These are phyloP conservation scores for Cryptococcus neoformans DNA, from an alignment of 1,284 basidiomycete species.

Conservation along the genomic window DNA sequence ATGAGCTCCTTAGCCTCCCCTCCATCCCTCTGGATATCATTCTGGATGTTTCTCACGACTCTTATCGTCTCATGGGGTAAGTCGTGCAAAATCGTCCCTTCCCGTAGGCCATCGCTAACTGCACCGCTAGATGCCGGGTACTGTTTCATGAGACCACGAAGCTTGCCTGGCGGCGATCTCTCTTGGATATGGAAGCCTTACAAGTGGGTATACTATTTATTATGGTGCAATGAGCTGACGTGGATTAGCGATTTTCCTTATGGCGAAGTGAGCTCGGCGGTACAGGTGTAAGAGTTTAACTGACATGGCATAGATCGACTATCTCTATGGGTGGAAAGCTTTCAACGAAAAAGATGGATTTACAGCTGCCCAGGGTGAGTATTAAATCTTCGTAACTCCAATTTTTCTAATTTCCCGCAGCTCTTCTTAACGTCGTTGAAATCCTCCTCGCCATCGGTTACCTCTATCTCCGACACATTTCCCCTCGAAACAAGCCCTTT, in stretches of 20 bases:
- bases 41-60: slow-evolving; percentile 65
- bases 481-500: slow-evolving; percentile 47
- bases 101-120: not conserved
- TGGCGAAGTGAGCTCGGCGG: slow-evolving; percentile 7
- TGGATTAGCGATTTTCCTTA: slow-evolving; percentile 29
- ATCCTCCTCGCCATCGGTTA: slow-evolving; percentile 70
- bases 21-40: slow-evolving; percentile 60
- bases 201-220: slow-evolving; percentile 40
- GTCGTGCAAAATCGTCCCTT: not conserved
- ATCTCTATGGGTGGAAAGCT: slow-evolving; percentile 67
- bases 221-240: slow-evolving; percentile 5
- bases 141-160: slow-evolving; percentile 65
- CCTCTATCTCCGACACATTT: slow-evolving; percentile 67
- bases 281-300: not conserved
- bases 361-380: slow-evolving; percentile 77
- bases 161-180: slow-evolving; percentile 73
- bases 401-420: slow-evolving; percentile 47
- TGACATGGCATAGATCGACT: slow-evolving; percentile 60
- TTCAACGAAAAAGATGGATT: slow-evolving; percentile 69
- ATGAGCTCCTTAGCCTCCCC: not conserved
- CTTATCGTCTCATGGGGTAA: slow-evolving; percentile 51
- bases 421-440: slow-evolving; percentile 76
- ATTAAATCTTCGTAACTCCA: not conserved
- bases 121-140: slow-evolving; percentile 59
- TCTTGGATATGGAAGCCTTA: slow-evolving; percentile 88